These are phyloP conservation scores for Coccomyxa subellipsoidea DNA, from an alignment of 163 green algal genomes.

Conservation along the genomic window DNA sequence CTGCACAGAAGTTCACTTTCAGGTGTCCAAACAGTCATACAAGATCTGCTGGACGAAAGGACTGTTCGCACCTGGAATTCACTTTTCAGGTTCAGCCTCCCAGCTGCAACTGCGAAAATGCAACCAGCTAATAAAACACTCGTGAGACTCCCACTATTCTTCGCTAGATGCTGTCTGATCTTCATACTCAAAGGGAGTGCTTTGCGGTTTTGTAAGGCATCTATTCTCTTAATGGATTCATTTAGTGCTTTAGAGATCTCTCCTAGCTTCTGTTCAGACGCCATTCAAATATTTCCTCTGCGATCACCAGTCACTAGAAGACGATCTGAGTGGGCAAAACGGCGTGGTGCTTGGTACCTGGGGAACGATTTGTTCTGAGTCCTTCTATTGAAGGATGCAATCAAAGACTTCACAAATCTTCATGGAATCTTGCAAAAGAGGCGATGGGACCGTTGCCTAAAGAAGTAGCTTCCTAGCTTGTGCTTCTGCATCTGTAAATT, in stretches of 20 bases:
- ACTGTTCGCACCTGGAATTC: constrained; percentile 13
- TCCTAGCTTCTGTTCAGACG: constrained; percentile 21
- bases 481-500: too few species aligned
- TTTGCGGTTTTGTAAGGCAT: constrained; percentile 20
- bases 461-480: too few species aligned
- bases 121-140: constrained; percentile 38
- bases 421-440: neutral
- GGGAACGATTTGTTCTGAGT: too few species aligned
- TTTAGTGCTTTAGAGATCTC: constrained; percentile 33
- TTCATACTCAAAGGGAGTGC: constrained; percentile 10
- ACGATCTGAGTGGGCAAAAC: neutral
- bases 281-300: neutral
- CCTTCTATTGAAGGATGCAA: neutral
- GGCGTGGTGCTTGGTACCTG: too few species aligned
- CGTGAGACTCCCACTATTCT: constrained; percentile 24
- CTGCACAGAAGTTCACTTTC: constrained; percentile 11
- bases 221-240: constrained; percentile 37
- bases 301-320: neutral
- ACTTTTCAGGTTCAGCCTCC: constrained; percentile 15
- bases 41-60: too few species aligned
- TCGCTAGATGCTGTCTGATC: constrained; percentile 22
- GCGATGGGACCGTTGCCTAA: too few species aligned
- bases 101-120: constrained; percentile 43
- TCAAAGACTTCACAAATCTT: neutral
- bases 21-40: too few species aligned